phyloP scores from a whole-genome alignment of 2,329 filamentous ascomycete species.

The Periconia sp. region DNA sequence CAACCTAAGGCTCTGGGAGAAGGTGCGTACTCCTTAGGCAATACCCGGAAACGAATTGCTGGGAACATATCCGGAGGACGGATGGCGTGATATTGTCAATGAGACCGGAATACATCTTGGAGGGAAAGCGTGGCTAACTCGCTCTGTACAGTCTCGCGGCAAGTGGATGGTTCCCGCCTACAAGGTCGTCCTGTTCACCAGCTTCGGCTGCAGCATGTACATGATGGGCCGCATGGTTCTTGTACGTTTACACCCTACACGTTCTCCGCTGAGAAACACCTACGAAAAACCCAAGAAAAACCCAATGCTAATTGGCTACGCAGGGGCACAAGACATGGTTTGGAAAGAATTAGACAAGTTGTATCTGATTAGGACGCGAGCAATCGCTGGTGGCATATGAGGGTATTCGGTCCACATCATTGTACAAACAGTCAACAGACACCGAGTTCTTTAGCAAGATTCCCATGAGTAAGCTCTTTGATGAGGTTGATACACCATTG shows the following conservation, averaged over 20 bases:
- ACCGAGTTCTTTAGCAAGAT: conserved; percentile 11
- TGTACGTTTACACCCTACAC: conserved; percentile 36
- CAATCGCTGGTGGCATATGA: conserved; percentile 13
- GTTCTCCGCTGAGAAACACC: not conserved
- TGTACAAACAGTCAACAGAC: conserved; percentile 43
- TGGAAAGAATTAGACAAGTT: conserved; percentile 41
- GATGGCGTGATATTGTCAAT: conserved; percentile 1
- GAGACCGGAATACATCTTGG: not conserved
- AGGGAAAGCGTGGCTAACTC: conserved; percentile 20
- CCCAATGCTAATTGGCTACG: too few species aligned
- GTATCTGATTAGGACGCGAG: conserved; percentile 1
- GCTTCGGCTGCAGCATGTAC: conserved; percentile 71
- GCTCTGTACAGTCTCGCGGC: conserved; percentile 66
- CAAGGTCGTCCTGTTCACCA: conserved; percentile 68
- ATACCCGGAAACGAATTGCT: conserved; percentile 13
- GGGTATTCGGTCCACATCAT: conserved; percentile 24
- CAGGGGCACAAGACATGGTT: conserved; percentile 80
- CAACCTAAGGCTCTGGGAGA: conserved; percentile 75
- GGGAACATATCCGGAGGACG: not conserved
- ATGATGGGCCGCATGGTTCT: conserved; percentile 75
- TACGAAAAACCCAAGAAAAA: too few species aligned
- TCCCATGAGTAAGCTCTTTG: too few species aligned
- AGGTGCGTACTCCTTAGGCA: conserved; percentile 62
- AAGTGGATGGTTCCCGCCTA: conserved; percentile 71
- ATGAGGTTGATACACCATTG: too few species aligned